A percentile compares a stretch with the other conserved stretches of the same genome.
Evolutionary conservation across 371 early-diverging fungal genomes (phyloP).

Genomic region (Mucor plumbeus): DNA sequence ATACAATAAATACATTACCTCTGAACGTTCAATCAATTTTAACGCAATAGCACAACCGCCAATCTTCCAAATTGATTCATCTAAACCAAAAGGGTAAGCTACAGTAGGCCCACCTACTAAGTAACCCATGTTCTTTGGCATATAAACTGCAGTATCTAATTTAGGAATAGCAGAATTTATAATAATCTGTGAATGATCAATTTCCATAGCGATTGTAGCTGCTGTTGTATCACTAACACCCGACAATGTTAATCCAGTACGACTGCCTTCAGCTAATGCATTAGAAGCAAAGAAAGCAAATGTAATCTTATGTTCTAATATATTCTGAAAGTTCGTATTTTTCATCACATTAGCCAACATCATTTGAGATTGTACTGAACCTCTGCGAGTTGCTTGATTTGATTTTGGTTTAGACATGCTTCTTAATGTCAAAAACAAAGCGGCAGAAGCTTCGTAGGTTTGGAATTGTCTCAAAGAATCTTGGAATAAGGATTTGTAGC

Average conservation of each 20-base stretch:
- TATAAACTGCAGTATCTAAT: conserved; percentile 55
- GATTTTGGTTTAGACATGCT: conserved; percentile 40
- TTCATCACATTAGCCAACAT: conserved; percentile 62
- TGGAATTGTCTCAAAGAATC: conserved; percentile 72
- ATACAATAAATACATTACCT: conserved; percentile 44
- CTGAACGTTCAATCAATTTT: conserved; percentile 64
- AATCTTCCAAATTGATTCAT: conserved; percentile 77
- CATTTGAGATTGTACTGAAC: conserved; percentile 36
- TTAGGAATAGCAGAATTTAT: conserved; percentile 69
- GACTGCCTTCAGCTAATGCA: conserved; percentile 50
- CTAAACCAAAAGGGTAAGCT: conserved; percentile 63
- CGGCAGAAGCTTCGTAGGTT: conserved; percentile 69
- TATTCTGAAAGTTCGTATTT: conserved; percentile 49
- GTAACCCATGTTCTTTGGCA: conserved; percentile 50
- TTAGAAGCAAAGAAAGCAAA: conserved; percentile 72
- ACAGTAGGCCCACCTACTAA: conserved; percentile 61
- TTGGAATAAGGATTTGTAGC: conserved; percentile 71
- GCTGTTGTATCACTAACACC: conserved; percentile 44
- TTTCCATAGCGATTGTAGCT: conserved; percentile 24
- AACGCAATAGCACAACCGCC: conserved; percentile 74
- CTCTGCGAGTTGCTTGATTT: conserved; percentile 11
- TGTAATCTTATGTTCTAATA: conserved; percentile 67
- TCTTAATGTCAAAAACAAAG: conserved; percentile 59
- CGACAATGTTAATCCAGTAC: conserved; percentile 43
- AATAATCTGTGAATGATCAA: conserved; percentile 40